Conservation (phyloP, 2,329 filamentous ascomycete genomes). For the Aspergillus awamori region DNA sequence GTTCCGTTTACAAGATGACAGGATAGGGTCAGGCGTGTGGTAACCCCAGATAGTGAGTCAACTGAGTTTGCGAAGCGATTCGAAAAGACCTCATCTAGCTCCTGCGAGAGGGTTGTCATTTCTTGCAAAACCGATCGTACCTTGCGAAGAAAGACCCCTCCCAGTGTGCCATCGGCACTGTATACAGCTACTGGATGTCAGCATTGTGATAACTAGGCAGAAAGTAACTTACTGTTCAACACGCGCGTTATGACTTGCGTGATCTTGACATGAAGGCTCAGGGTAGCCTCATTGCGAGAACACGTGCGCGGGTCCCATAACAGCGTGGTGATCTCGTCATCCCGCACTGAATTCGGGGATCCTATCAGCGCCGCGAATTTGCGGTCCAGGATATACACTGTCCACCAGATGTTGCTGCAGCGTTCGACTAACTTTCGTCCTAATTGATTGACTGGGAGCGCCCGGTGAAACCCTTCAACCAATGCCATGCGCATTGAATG, state of each 20-base stretch:
- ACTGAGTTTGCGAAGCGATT: conserved; percentile 39
- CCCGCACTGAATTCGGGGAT: conserved; percentile 53
- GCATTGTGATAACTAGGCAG: background rate
- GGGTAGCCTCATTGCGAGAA: conserved; percentile 36
- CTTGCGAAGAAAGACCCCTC: conserved; percentile 31
- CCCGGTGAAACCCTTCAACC: conserved; percentile 56
- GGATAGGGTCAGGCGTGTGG: conserved; percentile 35
- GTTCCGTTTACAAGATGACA: conserved; percentile 36
- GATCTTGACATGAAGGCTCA: conserved; percentile 47
- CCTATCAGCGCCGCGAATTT: conserved; percentile 60
- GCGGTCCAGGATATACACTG: conserved; percentile 57
- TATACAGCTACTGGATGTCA: conserved; percentile 36
- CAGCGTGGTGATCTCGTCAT: conserved; percentile 52
- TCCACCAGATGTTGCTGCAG: conserved; percentile 59
- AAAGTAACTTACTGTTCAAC: conserved; percentile 37
- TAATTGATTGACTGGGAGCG: conserved; percentile 53
- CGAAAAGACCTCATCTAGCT: conserved; percentile 39
- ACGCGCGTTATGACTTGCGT: conserved; percentile 44
- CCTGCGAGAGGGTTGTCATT: conserved; percentile 36
- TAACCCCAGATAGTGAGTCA: conserved; percentile 41
- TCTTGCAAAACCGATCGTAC: conserved; percentile 40
- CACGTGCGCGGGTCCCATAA: conserved; percentile 46
- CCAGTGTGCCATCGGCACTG: conserved; percentile 33
- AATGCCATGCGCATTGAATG: conserved; percentile 58
- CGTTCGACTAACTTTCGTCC: conserved; percentile 52